Percentiles rank a stretch among this genome's conserved stretches.
Evolutionary conservation across 345 rosid genomes (phyloP).

Genomic region (Isatis tinctoria): DNA sequence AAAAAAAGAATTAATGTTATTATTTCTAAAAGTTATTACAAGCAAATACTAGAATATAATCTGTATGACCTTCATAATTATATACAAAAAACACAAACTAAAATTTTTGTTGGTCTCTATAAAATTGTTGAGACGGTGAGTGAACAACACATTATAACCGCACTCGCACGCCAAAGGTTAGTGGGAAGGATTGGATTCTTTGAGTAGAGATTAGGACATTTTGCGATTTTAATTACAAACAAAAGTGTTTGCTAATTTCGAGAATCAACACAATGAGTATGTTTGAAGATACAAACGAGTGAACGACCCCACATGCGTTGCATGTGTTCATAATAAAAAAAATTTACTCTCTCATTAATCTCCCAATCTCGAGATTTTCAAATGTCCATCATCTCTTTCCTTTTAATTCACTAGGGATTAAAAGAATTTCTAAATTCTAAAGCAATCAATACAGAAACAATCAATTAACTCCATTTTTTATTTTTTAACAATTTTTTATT

Average conservation of each 20-base stretch:
- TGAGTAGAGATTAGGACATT: conserved; percentile 28
- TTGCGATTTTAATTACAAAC: neutral
- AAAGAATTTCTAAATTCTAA: conserved; percentile 17
- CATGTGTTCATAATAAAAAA: conserved; percentile 32
- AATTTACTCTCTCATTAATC: conserved; percentile 23
- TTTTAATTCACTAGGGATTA: conserved; percentile 21
- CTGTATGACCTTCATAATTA: neutral
- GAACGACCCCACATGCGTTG: conserved; percentile 60
- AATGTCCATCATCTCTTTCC: conserved; percentile 27
- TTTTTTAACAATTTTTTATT: neutral
- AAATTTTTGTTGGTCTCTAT: neutral
- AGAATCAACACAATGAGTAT: conserved; percentile 54
- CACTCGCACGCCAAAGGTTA: conserved; percentile 6
- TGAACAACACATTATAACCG: neutral
- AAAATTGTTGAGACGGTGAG: neutral
- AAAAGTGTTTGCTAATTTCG: conserved; percentile 24
- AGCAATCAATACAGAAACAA: conserved; percentile 20
- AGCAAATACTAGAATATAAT: neutral
- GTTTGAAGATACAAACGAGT: conserved; percentile 45
- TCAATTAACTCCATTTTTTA: neutral
- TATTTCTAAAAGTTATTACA: neutral
- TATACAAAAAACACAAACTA: neutral
- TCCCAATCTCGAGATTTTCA: conserved; percentile 32
- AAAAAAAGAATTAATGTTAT: no score
- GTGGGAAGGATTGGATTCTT: conserved; percentile 34